Evolutionary conservation across 1,284 basidiomycete species (phyloP), one percentile per base, ranked within the genome.

Genomic region (Apiotrichum mycotoxinovorans): DNA sequence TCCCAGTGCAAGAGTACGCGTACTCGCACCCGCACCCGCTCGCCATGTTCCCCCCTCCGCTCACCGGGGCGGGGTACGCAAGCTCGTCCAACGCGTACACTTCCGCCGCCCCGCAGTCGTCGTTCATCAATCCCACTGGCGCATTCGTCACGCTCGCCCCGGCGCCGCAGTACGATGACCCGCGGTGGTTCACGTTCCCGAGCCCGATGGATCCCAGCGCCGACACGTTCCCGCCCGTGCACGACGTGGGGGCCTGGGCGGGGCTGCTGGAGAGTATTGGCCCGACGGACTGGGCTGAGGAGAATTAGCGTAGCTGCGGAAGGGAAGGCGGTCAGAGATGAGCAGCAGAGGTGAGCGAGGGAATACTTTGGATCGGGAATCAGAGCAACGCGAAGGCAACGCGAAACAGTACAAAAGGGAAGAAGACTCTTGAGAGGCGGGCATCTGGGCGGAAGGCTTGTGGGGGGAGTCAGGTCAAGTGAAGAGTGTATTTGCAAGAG

Each of bases 201-300:
- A 56, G 58, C 46, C 62, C 62, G 9, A 53, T 45, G 30, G 62
- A 63, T 22, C 62, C 62, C 1, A 60, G 54, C 43, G 56, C 58
- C 15, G 58, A 51, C 34, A 43, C 53, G 12, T 60, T 63, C 58
- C 62, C 62, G 8, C 46, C 58, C n/a, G 54, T 56, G 8, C 54
- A 60, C 51, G 56, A 63, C 48, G 51, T 57, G 44, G 40, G 27
- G 30, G 47, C 50, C 23, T 63, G 62, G 62, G 47, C 38, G 14
- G 43, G 51, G 7, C 49, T 63, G 40, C 51, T 63, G 22, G 54
- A 59, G 44, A 51, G 49, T 34, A 58, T 61, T 33, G 48, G 54
- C 4, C 49, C 54, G 15, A 12, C 30, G 30, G 46, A 55, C 45
- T 41, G 48, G 10, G 27, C 41, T 15, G 56, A 57, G n/a, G 40